phyloP scores from a whole-genome alignment of 805 yeast genomes.

The Candida nanaspora region DNA sequence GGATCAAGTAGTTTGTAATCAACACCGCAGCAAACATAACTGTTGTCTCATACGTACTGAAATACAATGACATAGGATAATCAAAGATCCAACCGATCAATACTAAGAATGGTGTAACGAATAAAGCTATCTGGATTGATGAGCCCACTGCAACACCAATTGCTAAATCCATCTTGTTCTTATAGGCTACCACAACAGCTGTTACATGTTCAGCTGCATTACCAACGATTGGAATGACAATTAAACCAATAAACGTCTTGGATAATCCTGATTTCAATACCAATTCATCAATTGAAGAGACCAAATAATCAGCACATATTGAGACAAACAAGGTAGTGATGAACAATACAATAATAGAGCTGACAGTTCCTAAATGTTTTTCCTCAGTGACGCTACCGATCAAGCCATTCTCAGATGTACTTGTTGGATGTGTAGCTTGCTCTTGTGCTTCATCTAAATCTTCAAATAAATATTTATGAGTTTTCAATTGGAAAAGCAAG shows the following conservation, averaged over 20 bases:
- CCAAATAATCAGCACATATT: conserved; percentile 87
- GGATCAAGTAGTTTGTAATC: conserved; percentile 76
- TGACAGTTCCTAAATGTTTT: conserved; percentile 41
- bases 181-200: conserved; percentile 89
- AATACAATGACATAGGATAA: conserved; percentile 88
- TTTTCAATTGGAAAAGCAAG: conserved; percentile 79
- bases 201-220: conserved; percentile 99
- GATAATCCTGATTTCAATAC: conserved; percentile 81
- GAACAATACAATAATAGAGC: conserved; percentile 50
- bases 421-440: conserved; percentile 14
- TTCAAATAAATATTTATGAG: conserved; percentile 76
- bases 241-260: conserved; percentile 90
- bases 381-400: conserved; percentile 11
- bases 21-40: conserved; percentile 86
- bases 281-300: conserved; percentile 85
- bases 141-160: conserved; percentile 96
- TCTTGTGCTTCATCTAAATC: conserved; percentile 32
- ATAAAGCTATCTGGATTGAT: conserved; percentile 89
- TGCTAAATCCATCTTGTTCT: conserved; percentile 96
- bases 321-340: conserved; percentile 75
- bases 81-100: conserved; percentile 87
- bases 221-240: conserved; percentile 93
- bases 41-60: conserved; percentile 90
- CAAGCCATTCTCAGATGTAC: not conserved
- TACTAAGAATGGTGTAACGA: conserved; percentile 94